Conservation (phyloP, 1,139 yeast species). For the Yamadazyma sp. region DNA sequence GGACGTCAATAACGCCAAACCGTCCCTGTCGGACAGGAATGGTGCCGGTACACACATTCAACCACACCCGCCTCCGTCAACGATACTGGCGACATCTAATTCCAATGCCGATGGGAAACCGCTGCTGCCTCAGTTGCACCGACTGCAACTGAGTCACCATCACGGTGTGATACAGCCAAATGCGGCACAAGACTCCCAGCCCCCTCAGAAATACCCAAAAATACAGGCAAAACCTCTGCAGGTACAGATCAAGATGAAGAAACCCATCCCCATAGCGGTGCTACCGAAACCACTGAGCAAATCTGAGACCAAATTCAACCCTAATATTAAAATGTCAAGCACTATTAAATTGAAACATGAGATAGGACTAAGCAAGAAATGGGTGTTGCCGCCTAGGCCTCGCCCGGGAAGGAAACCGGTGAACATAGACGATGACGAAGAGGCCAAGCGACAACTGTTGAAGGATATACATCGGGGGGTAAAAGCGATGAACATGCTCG, state of each 20-base stretch:
- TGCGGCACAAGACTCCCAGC: background rate
- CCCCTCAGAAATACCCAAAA: conserved; percentile 31
- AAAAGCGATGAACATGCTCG: conserved; percentile 9
- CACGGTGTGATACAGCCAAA: background rate
- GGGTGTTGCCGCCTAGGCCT: conserved; percentile 69
- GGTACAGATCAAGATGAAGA: conserved; percentile 20
- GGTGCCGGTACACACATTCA: background rate
- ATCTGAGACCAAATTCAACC: conserved; percentile 13
- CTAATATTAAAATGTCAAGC: conserved; percentile 11
- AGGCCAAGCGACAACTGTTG: conserved; percentile 6
- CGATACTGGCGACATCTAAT: background rate
- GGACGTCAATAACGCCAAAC: conserved; percentile 1
- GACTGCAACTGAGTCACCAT: conserved; percentile 1
- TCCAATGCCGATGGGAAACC: background rate
- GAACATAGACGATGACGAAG: conserved; percentile 15
- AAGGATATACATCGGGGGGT: conserved; percentile 10
- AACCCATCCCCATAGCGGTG: conserved; percentile 24
- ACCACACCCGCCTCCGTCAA: background rate
- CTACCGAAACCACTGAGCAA: conserved; percentile 24
- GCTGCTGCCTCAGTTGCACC: background rate
- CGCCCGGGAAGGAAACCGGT: conserved; percentile 57
- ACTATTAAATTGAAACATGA: conserved; percentile 11
- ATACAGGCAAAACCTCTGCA: conserved; percentile 34
- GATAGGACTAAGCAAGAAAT: conserved; percentile 40
- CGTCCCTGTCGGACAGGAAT: background rate